Evolutionary conservation across 805 yeast species (phyloP).

Genomic region (Candida coquimbonensis): DNA sequence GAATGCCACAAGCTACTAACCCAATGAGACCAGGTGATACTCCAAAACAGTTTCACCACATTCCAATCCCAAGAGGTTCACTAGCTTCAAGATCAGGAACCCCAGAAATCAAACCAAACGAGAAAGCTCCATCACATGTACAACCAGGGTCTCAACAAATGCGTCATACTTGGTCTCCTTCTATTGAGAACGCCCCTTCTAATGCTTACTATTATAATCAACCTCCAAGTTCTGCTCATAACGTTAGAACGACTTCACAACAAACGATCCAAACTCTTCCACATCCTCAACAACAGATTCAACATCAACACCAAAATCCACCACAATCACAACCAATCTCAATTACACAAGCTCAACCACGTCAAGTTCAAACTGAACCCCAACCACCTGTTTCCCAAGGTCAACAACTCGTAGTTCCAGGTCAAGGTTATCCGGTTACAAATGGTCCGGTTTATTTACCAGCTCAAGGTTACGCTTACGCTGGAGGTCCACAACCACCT

Average conservation of each 20-base stretch:
- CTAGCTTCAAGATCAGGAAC: conserved; percentile 13
- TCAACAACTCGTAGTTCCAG: not conserved
- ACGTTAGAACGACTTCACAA: not conserved
- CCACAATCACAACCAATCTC: conserved; percentile 3
- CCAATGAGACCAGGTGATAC: conserved; percentile 7
- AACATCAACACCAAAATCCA: not conserved
- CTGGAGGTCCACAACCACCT: conserved; percentile 7
- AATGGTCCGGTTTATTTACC: conserved; percentile 14
- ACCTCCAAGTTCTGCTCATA: not conserved
- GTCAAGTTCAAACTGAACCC: no score
- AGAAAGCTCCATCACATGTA: no score
- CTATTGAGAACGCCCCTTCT: not conserved
- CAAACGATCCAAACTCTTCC: not conserved
- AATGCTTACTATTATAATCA: not conserved
- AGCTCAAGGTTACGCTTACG: conserved; percentile 31
- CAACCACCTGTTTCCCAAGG: no score
- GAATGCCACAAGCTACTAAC: not conserved
- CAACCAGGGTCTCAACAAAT: not conserved
- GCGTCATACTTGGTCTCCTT: not conserved
- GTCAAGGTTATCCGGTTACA: conserved; percentile 2
- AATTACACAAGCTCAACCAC: conserved; percentile 1
- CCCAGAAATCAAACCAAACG: conserved; percentile 4
- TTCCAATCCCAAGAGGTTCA: conserved; percentile 21
- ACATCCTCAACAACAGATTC: not conserved
- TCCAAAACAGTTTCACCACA: conserved; percentile 21